Evolutionary conservation across 495 filamentous ascomycete genomes (phyloP), one percentile per base, ranked within the genome.

Genomic region (Aspergillus panamensis): DNA sequence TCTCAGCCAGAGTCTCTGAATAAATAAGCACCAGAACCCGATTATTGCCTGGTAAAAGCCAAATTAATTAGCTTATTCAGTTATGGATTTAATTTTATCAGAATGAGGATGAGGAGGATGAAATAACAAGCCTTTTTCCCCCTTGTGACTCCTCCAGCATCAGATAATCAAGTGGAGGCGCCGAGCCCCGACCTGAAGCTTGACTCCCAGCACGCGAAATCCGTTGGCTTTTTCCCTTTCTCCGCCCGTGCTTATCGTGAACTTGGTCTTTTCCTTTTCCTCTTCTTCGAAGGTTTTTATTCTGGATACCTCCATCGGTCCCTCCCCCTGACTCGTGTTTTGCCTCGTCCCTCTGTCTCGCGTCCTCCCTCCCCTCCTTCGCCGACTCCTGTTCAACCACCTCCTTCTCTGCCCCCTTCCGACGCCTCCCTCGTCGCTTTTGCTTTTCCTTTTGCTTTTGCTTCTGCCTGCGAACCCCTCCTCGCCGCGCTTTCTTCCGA

Each of bases 161-260:
- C 25, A 62, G 39, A 54, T 48, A 33, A 40, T 20, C 13, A 60
- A 51, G 59, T 60, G 57, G 63, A 62, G 57, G 58, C 58, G 58
- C 61, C 64, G 55, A 62, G 64, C 55, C 57, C 58, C 55, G 60
- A 58, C 58, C 60, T 58, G 69, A 74, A 74, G 72, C 72, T 74
- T 74, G 72, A 74, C 69, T 66, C 40, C 49, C 57, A 48, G 63
- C 64, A 64, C 67, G 64, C 66, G 66, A 69, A 67, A 60, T 45
- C 56, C 43, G 56, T 40, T 57, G 60, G 55, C 47, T 51, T 52
- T 44, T 56, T 40, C 47, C 63, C 68, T 71, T 65, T 25, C 25
- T 25, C 25, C 25, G 25, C 65, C 62, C 66, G 58, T 47, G 60
- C 58, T 63, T 62, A 67, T 69, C 57, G 56, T 48, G 49, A 58